Evolutionary conservation across 345 rosid species (phyloP), one percentile per base, ranked within the genome.

Genomic region (Salix exigua): DNA sequence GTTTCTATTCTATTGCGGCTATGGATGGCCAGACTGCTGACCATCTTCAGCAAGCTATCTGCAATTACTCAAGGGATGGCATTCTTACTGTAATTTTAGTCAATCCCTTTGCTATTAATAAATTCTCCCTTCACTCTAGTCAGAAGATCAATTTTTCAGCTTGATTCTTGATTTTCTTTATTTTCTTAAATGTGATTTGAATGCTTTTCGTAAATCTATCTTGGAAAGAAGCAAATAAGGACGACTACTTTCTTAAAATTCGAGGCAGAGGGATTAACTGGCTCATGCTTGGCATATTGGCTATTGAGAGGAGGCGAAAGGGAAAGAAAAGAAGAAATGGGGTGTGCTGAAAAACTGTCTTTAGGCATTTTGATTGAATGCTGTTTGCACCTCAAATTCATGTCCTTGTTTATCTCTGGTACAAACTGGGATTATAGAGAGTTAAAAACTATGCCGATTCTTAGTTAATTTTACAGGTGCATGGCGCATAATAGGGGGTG

Each of bases 11-110:
- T 63, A 84, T 96, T 74, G 94, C 99, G 4, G 97, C 98, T 33
- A 89, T 96, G 99, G 98, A 95, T 74, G 99, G 99, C 37, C 99
- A 95, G 82, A 95, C 99, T 9, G 98, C 98, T 0, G 93, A 88
- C 9, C 98, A 90, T 79, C 92, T 95, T 73, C 97, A 90, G 46
- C 86, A 77, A 66, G 82, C 86, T 78, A 83, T 96, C 83, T 91
- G 91, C 75, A 87, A 70, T 80, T 89, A 89, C 80, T 88, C 98
- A 1, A 82, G 79, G 19, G 88, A 91, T 82, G 92, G 89, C 55
- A 87, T 90, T 68, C 70, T 84, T 48, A 93, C 99, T 21, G 88
- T 95, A 80, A 95, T 95, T 98, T 94, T 58, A 82, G 97, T 88
- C 60, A 66, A 10, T 61, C 70, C 5, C 66, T 37, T 65, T 67